Base-by-base conservation (phyloP, 306 rosid species). In the Cucumis sativus region DNA sequence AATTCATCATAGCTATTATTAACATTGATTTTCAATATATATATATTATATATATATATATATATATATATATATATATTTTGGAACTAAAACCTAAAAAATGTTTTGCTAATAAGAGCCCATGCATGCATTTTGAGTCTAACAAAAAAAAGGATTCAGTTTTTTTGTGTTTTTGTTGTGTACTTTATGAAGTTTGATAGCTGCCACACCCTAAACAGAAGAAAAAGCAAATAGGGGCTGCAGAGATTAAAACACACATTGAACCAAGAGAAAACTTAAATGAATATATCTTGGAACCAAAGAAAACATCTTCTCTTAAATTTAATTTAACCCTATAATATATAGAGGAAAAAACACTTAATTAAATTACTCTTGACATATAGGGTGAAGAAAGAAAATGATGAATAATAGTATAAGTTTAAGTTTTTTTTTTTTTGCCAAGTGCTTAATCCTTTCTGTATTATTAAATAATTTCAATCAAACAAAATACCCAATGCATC, bases 221-320 rank as follows among this genome's bases (percentile, higher is more conserved):
- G 41, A 72, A 72, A 47, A 72, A 15, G 76, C 61, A 72, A 28
- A 5, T 72, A 51, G 61, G 61, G 60, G 45, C 13, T 72, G 59
- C 76, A 72, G 43, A 72, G 43, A 25, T 37, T 23, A 39, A 47
- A 43, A 33, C 37, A 2, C 20, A 25, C 60, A 49, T 51, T 28
- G 76, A 71, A 71, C 41, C 41, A 72, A 72, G 76, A 49, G 45
- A 49, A 72, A 14, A 51, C 17, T 72, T 25, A 72, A 72, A 72
- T 72, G 45, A 71, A 41, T 8, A 8, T 13, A 8, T 13, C 10
- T 20, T 45, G 17, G 10, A 69, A 69, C n/a, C 54, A n/a, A 40
- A 66, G 0, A 28, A 28, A 28, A 28, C 30, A 28, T 28, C 1
- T 28, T 28, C 30, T 45, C 4, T 41, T 68, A 41, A 11, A 33